phyloP scores from a whole-genome alignment of 2,329 filamentous ascomycete species.

The Nothophoma quercina region DNA sequence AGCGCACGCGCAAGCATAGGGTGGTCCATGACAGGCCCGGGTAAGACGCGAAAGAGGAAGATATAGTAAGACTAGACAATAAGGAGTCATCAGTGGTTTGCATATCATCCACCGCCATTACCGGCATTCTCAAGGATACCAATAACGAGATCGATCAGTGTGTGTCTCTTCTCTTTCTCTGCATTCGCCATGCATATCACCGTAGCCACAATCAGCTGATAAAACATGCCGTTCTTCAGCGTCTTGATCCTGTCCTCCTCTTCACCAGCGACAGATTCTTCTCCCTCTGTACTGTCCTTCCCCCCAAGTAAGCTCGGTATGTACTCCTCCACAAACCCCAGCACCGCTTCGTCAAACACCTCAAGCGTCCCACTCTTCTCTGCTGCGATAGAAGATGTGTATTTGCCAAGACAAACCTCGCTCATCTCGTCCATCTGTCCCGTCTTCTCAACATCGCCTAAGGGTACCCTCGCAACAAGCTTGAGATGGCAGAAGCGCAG shows the following conservation, averaged over 20 bases:
- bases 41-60: too few species aligned
- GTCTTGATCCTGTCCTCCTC: conserved; percentile 1
- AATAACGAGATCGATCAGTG: conserved; percentile 21
- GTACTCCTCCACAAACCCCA: conserved; percentile 25
- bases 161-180: conserved; percentile 46
- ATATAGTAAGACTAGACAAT: not conserved
- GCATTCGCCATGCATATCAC: conserved; percentile 43
- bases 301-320: conserved; percentile 6
- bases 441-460: not conserved
- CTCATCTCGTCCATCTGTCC: not conserved
- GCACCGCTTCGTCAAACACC: conserved; percentile 35
- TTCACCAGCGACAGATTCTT: not conserved
- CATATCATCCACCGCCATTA: conserved; percentile 14
- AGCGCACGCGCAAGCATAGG: too few species aligned
- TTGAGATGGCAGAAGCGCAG: conserved; percentile 43
- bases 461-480: conserved; percentile 33
- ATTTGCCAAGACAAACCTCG: conserved; percentile 41
- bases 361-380: conserved; percentile 39
- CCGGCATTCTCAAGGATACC: conserved; percentile 17
- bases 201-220: conserved; percentile 43
- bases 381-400: conserved; percentile 33
- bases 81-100: not conserved
- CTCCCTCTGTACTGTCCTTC: not conserved
- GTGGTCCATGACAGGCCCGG: too few species aligned
- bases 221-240: conserved; percentile 34